Conservation (phyloP, 2,329 filamentous ascomycete species). For the Lojkania enalia region DNA sequence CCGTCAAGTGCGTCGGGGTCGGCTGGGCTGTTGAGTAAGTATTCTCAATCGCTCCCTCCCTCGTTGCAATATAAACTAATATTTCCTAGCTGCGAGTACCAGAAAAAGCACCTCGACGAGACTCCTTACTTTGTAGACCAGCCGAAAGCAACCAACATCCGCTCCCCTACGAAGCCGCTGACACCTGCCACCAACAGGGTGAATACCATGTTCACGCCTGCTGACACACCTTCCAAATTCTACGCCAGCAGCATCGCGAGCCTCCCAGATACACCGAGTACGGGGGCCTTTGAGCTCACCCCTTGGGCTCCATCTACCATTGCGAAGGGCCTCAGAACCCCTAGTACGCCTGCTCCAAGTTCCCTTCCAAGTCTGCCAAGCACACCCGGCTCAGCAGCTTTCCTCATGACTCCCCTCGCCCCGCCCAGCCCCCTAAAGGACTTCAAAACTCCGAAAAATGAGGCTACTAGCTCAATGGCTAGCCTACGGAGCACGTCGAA, state of each 20-base stretch:
- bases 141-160: constrained; percentile 3
- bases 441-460: no score
- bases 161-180: constrained; percentile 20
- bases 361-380: background rate
- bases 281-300: background rate
- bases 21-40: constrained; percentile 90
- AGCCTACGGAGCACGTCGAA: no score
- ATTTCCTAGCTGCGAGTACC: constrained; percentile 40
- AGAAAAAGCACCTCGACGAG: constrained; percentile 40
- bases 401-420: background rate
- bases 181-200: constrained; percentile 24
- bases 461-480: no score
- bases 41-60: no score
- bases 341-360: background rate
- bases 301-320: background rate
- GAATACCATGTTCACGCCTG: constrained; percentile 32
- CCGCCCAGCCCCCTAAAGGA: no score
- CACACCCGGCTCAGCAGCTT: no score
- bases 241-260: constrained; percentile 5
- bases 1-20: constrained; percentile 84
- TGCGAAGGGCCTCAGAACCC: background rate
- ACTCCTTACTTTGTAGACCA: constrained; percentile 37
- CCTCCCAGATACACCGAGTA: background rate
- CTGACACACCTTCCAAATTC: constrained; percentile 36
- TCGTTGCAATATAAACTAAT: no score